Evolutionary conservation across 2,329 filamentous ascomycete genomes (phyloP).

Genomic region (Cladosporium sp.): DNA sequence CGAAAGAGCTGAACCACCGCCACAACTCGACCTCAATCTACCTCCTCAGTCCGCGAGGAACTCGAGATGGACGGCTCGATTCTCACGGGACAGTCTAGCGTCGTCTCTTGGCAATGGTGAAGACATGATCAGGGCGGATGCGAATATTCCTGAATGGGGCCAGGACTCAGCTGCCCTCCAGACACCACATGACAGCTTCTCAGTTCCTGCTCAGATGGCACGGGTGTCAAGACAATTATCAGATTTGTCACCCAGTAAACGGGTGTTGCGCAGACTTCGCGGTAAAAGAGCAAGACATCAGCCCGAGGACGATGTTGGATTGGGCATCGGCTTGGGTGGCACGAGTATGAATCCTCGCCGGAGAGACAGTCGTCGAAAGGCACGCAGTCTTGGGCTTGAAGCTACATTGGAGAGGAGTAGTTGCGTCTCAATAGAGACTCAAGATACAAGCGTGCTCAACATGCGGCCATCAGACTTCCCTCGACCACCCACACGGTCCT

Average conservation of each 20-base stretch:
- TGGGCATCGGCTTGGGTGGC: conserved; percentile 21
- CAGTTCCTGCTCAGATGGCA: conserved; percentile 38
- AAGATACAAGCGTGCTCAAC: conserved; percentile 38
- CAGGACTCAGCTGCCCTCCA: conserved; percentile 33
- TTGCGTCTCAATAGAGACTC: conserved; percentile 35
- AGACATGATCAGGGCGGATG: conserved; percentile 34
- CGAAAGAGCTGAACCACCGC: conserved; percentile 26
- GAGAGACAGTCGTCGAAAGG: conserved; percentile 6
- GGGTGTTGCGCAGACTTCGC: conserved; percentile 28
- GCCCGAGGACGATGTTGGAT: conserved; percentile 21
- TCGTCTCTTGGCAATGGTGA: conserved; percentile 38
- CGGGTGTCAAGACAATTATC: conserved; percentile 31
- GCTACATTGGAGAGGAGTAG: conserved; percentile 31
- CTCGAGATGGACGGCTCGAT: conserved; percentile 27
- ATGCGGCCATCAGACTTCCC: conserved; percentile 36
- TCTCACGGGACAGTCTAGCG: conserved; percentile 32
- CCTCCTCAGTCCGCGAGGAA: conserved; percentile 21
- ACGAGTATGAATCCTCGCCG: background rate
- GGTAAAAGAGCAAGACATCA: conserved; percentile 25
- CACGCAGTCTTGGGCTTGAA: conserved; percentile 24
- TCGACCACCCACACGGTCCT: conserved; percentile 25
- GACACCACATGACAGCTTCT: conserved; percentile 41
- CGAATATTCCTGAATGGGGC: conserved; percentile 38
- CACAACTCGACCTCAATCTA: conserved; percentile 36
- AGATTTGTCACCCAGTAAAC: conserved; percentile 26